Evolutionary conservation across 805 yeast species (phyloP).

Genomic region (Saccharomycopsis guyanensis): DNA sequence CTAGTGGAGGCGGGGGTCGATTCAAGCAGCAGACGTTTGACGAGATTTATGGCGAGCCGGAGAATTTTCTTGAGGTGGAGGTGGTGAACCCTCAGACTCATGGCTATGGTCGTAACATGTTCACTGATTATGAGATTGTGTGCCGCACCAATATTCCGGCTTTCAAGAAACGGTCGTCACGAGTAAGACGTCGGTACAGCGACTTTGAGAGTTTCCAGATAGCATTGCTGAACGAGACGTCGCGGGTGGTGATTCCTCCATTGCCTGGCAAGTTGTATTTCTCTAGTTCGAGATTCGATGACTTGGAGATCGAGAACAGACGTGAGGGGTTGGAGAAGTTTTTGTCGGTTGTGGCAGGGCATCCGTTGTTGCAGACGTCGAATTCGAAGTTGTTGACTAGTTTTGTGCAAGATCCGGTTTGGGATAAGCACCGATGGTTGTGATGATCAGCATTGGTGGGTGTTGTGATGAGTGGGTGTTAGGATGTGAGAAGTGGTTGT

Average conservation of each 20-base stretch:
- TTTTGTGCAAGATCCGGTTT: slow-evolving; percentile 79
- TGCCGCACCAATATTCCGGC: slow-evolving; percentile 90
- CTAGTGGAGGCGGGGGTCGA: slow-evolving; percentile 25
- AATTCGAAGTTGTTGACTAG: slow-evolving; percentile 71
- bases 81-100: slow-evolving; percentile 77
- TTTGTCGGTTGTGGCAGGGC: slow-evolving; percentile 75
- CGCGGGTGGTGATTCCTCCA: slow-evolving; percentile 75
- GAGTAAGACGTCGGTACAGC: slow-evolving; percentile 79
- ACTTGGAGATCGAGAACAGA: slow-evolving; percentile 75
- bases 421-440: slow-evolving; percentile 42
- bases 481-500: too few relatives aligned
- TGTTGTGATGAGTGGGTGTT: too few relatives aligned
- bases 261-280: slow-evolving; percentile 83
- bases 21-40: slow-evolving; percentile 58
- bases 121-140: slow-evolving; percentile 85
- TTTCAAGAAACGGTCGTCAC: slow-evolving; percentile 54
- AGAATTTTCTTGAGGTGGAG: slow-evolving; percentile 86
- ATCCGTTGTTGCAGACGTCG: slow-evolving; percentile 77
- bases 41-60: slow-evolving; percentile 90
- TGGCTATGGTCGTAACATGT: slow-evolving; percentile 57
- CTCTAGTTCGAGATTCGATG: slow-evolving; percentile 65
- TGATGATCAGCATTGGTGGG: too few relatives aligned
- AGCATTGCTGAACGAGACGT: slow-evolving; percentile 65
- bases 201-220: slow-evolving; percentile 81
- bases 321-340: slow-evolving; percentile 79